Base-by-base conservation (phyloP, 106 monocot genomes). In the Xerophyta viscosa region DNA sequence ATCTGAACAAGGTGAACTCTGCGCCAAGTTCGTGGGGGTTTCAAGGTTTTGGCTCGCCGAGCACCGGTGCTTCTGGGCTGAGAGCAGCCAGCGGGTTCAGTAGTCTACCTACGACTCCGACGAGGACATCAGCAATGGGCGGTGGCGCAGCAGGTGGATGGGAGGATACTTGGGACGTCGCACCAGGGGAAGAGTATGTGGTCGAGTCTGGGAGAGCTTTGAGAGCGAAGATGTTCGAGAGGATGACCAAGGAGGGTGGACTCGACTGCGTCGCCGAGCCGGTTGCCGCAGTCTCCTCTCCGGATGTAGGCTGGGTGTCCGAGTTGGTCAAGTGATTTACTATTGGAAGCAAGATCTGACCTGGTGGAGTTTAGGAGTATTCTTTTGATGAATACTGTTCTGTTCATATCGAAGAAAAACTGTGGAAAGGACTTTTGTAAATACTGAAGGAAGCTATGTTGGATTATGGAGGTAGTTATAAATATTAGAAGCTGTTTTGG, bases 181-280 rank as follows among this genome's bases (percentile, higher is more conserved):
- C 20, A 0, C 28, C 41, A 9, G 61, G 18, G 2, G 79, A 77
- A 24, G 71, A 50, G 50, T 68, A 70, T 0, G 63, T 64, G 6
- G 67, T 92, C 24, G 92, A 92, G 62, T 79, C 82, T 0, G 92
- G 92, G 22, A 70, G 92, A 46, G 87, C 80, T 2, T 57, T 87
- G 57, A 70, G 92, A 36, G 80, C 61, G 9, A 92, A 86, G 79
- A 69, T 87, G 61, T 79, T 74, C 15, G 77, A 83, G 60, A 70
- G 70, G 62, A 50, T 92, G 0, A 81, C 87, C 60, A 71, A 67
- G 75, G 87, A 93, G 37, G 65, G 56, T 43, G 63, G 52, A 3
- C 12, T 86, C 24, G 71, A 60, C 10, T 52, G 23, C 18, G 3
- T 48, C 18, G 4, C 10, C 17, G 0, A 51, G 20, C 2, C 59